Percentiles rank a stretch among this genome's conserved stretches.
These are phyloP conservation scores for Adansonia rubrostipa DNA, from an alignment of 441 rosid species.

Conservation along the genomic window DNA sequence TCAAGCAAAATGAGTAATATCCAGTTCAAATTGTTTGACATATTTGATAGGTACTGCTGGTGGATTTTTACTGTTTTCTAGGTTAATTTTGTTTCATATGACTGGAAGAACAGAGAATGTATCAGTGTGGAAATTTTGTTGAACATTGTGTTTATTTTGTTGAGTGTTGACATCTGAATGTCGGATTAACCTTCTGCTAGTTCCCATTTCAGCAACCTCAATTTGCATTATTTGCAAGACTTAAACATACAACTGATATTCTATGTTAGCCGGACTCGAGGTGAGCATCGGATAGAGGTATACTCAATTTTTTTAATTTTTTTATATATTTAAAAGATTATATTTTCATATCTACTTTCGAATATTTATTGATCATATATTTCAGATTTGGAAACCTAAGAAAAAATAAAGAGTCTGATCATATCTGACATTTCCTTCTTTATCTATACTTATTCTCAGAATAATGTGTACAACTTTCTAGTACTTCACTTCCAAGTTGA, in stretches of 20 bases:
- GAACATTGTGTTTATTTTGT: neutral
- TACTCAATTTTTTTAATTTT: too few species aligned
- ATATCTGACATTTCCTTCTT: neutral
- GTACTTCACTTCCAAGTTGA: neutral
- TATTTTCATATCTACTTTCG: too few species aligned
- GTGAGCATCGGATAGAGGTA: too few species aligned
- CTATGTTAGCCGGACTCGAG: too few species aligned
- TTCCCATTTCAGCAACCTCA: conserved; percentile 3
- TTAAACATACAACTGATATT: too few species aligned
- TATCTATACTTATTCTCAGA: neutral
- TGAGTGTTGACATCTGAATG: neutral
- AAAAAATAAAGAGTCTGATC: too few species aligned
- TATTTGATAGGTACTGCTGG: neutral
- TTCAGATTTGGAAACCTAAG: too few species aligned
- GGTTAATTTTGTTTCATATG: neutral
- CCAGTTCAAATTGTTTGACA: neutral
- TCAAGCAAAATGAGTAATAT: neutral
- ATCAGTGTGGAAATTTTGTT: neutral
- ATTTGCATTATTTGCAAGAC: neutral
- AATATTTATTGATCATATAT: too few species aligned
- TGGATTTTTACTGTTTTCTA: neutral
- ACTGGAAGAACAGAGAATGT: neutral
- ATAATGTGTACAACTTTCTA: neutral
- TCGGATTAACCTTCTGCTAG: neutral
- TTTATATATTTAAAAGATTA: too few species aligned